phyloP scores from a whole-genome alignment of 345 rosid species.

The Durio zibethinus region DNA sequence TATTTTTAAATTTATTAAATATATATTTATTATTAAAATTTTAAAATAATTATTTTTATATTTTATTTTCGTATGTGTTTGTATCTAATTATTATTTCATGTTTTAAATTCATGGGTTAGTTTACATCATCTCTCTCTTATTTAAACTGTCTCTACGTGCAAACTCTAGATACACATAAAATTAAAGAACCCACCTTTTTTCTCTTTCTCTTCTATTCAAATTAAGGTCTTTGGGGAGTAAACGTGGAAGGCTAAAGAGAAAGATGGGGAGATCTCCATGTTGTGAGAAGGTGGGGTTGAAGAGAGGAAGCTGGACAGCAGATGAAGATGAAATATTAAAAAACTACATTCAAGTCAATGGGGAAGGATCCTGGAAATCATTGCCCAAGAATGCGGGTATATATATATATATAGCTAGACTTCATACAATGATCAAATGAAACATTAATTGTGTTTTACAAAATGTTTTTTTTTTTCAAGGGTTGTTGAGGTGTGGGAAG shows the following conservation, averaged over 20 bases:
- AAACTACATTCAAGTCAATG: slow-evolving; percentile 59
- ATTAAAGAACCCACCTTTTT: not conserved
- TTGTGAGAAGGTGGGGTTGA: slow-evolving; percentile 79
- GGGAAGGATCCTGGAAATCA: slow-evolving; percentile 85
- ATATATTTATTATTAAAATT: too few species aligned
- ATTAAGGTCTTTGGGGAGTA: not conserved
- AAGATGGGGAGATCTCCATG: slow-evolving; percentile 83
- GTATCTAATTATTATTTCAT: too few species aligned
- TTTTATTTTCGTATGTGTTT: too few species aligned
- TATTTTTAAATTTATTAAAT: too few species aligned
- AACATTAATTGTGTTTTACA: not conserved
- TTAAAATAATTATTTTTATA: too few species aligned
- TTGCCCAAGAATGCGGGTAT: slow-evolving; percentile 83
- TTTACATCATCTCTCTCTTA: slow-evolving; percentile 3
- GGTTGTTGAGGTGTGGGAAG: slow-evolving; percentile 81
- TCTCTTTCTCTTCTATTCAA: not conserved
- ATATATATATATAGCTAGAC: not conserved
- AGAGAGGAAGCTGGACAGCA: slow-evolving; percentile 85
- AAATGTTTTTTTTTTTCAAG: slow-evolving; percentile 24
- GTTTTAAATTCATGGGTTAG: too few species aligned
- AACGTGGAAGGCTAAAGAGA: not conserved
- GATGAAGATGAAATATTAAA: slow-evolving; percentile 73
- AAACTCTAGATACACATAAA: not conserved
- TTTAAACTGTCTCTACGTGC: slow-evolving; percentile 20
- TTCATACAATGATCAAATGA: not conserved